These are phyloP conservation scores for Hemileccinum hortonii DNA, from an alignment of 1,284 basidiomycete species.

Conservation along the genomic window DNA sequence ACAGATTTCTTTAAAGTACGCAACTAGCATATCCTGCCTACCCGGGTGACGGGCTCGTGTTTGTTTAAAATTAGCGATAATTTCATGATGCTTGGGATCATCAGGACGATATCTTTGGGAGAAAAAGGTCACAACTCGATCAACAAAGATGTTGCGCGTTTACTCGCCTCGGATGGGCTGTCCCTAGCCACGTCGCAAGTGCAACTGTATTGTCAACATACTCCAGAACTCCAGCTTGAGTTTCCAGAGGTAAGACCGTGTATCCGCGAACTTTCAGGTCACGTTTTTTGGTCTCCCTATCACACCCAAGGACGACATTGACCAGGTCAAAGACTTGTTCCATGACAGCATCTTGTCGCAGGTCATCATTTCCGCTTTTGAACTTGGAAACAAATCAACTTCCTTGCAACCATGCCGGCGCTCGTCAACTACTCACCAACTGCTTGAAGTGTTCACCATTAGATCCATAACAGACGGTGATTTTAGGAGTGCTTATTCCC, in stretches of 20 bases:
- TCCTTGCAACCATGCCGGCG: neutral
- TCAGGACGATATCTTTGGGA: constrained; percentile 44
- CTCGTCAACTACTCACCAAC: constrained; percentile 55
- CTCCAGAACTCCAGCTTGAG: constrained; percentile 85
- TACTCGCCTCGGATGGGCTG: constrained; percentile 59
- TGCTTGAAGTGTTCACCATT: constrained; percentile 76
- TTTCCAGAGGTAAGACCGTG: constrained; percentile 83
- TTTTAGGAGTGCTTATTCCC: constrained; percentile 84
- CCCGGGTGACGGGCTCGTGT: constrained; percentile 32
- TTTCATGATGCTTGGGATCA: constrained; percentile 29
- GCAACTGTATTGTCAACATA: constrained; percentile 84
- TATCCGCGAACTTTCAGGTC: constrained; percentile 80
- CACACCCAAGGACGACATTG: constrained; percentile 73
- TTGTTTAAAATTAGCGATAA: constrained; percentile 20
- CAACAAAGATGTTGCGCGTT: constrained; percentile 12
- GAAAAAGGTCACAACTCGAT: constrained; percentile 20
- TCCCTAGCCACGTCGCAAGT: constrained; percentile 61
- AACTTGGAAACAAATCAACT: constrained; percentile 53
- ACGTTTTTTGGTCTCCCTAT: constrained; percentile 75
- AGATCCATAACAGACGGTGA: constrained; percentile 68
- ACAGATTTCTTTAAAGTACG: constrained; percentile 54
- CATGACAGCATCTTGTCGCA: constrained; percentile 98
- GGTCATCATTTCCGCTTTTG: constrained; percentile 88
- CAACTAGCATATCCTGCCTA: constrained; percentile 39
- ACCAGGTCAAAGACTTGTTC: constrained; percentile 95